Base-by-base conservation (phyloP, 768 basidiomycete genomes). In the Multifurca ochricompacta region DNA sequence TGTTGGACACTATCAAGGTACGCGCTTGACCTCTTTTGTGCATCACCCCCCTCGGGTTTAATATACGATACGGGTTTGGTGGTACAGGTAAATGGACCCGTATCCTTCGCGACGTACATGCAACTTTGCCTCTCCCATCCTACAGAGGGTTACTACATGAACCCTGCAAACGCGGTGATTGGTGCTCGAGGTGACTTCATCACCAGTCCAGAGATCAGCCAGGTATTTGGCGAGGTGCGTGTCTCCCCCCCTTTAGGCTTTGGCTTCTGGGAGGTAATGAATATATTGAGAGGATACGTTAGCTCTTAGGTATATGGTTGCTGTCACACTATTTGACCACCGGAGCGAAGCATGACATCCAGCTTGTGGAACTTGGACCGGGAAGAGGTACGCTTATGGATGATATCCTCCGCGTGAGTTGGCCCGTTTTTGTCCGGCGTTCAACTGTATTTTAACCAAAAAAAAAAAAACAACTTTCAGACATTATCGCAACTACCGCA, bases 131-230 rank as follows among this genome's bases (percentile, higher is more conserved):
- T 98, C 4, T 78, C 84, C 0, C 94, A 97, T 70, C 92, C 94
- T 1, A 85, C 79, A 0, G 74, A 91, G 50, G 96, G 96, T 1
- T 99, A 98, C 70, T 98, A 98, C 73, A 90, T 87, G 74, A 85
- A 82, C 34, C 69, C 79, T 0, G 63, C 74, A 13, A 76, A 88
- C 53, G 75, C 80, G 39, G 85, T 98, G 3, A 91, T 99, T 63
- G 96, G 96, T 11, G 59, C 80, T 0, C 74, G 76, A 37, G 96
- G 96, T 5, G 96, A 99, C 72, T 99, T 98, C 65, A 86, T 88
- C 19, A 99, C 96, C 10, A 92, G 88, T 62, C 96, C 95, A 2
- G 96, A 99, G 68, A 97, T 99, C 49, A 89, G 82, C 62, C 93
- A 97, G 67, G 81, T 90, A 0, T 98, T 98, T 66, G 96, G 96